A percentile compares a stretch with the other conserved stretches of the same genome.
Evolutionary conservation across 2,329 filamentous ascomycete genomes (phyloP).

Genomic region (Tolypocladium inflatum): DNA sequence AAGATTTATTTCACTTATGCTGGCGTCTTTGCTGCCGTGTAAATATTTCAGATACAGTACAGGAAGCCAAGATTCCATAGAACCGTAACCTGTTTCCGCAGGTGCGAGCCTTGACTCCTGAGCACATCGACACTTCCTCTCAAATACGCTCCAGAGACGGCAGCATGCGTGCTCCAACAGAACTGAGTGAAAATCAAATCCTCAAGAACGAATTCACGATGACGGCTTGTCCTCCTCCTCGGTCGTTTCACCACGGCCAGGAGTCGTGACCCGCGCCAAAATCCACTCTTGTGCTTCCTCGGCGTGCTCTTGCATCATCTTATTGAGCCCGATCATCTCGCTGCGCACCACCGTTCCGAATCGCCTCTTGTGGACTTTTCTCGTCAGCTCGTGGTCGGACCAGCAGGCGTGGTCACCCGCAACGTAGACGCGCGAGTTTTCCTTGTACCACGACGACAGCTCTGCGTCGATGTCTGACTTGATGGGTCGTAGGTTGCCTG

Average conservation of each 20-base stretch:
- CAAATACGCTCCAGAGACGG: background rate
- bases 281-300: constrained; percentile 44
- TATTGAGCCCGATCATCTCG: constrained; percentile 34
- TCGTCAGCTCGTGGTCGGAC: constrained; percentile 49
- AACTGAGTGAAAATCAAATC: background rate
- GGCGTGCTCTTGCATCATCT: constrained; percentile 48
- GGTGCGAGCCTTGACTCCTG: background rate
- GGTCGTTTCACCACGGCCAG: constrained; percentile 32
- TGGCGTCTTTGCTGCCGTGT: too few relatives aligned
- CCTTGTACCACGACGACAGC: constrained; percentile 73
- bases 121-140: background rate
- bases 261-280: constrained; percentile 23
- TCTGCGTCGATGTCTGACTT: constrained; percentile 68
- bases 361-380: constrained; percentile 49
- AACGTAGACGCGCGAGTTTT: constrained; percentile 73
- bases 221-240: constrained; percentile 32
- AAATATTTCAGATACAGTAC: too few relatives aligned
- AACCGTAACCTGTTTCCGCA: background rate
- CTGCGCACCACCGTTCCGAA: constrained; percentile 51
- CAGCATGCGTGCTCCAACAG: background rate
- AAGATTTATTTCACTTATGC: background rate
- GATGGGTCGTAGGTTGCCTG: constrained; percentile 66
- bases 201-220: background rate
- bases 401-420: constrained; percentile 68
- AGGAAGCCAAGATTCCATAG: background rate